phyloP scores from a whole-genome alignment of 805 yeast genomes.

The Ogataea nonfermentans region DNA sequence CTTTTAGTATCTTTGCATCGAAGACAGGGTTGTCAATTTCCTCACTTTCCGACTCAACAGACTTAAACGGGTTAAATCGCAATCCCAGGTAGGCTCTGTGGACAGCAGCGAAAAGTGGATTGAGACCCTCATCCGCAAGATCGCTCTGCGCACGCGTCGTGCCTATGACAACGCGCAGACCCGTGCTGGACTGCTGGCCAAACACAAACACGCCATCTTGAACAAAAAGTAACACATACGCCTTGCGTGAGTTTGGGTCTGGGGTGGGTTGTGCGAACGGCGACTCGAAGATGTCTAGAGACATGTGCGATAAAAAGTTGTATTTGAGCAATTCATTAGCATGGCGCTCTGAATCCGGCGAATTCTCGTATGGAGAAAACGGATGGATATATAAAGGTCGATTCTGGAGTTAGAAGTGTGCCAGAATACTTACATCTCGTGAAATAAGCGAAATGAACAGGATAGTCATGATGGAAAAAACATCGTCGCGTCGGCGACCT shows the following conservation, averaged over 20 bases:
- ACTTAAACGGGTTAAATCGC: slow-evolving; percentile 63
- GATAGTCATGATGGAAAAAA: slow-evolving; percentile 31
- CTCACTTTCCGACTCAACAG: slow-evolving; percentile 29
- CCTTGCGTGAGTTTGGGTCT: slow-evolving; percentile 19
- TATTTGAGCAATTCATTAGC: slow-evolving; percentile 54
- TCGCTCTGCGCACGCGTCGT: slow-evolving; percentile 36
- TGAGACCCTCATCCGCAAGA: slow-evolving; percentile 18
- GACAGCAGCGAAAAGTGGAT: slow-evolving; percentile 38
- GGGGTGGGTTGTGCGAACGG: slow-evolving; percentile 30
- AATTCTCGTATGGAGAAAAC: slow-evolving; percentile 36
- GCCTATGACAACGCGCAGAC: slow-evolving; percentile 65
- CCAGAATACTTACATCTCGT: slow-evolving; percentile 39
- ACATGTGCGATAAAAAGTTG: slow-evolving; percentile 74
- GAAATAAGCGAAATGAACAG: slow-evolving; percentile 59
- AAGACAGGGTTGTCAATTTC: slow-evolving; percentile 33
- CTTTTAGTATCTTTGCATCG: slow-evolving; percentile 16
- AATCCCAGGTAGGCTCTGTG: slow-evolving; percentile 55
- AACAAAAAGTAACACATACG: slow-evolving; percentile 52
- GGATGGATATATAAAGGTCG: slow-evolving; percentile 61
- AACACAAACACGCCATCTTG: slow-evolving; percentile 68
- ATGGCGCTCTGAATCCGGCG: slow-evolving; percentile 24
- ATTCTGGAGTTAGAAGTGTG: slow-evolving; percentile 34
- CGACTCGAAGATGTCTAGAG: slow-evolving; percentile 64
- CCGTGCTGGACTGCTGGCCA: slow-evolving; percentile 68
- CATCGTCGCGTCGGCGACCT: slow-evolving; percentile 6